Evolutionary conservation across 441 rosid species (phyloP), one percentile per base, ranked within the genome.

Genomic region (Populus hybrid): DNA sequence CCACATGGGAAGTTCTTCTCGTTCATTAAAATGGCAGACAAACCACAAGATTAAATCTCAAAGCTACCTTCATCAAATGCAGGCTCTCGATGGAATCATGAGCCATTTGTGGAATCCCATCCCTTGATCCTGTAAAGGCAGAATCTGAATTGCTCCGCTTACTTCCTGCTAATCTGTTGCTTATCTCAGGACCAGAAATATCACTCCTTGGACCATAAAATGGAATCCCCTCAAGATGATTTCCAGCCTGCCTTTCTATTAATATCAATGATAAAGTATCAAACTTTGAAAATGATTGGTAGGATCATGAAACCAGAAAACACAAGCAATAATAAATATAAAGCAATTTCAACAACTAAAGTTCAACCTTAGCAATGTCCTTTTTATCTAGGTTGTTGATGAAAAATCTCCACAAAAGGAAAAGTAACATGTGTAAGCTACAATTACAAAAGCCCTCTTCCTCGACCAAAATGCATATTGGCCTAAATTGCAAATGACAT

Each of bases 61-160:
- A 68, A 11, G 24, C 71, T 78, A 90, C 99, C 96, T 95, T 95
- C 88, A 92, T 86, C 88, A 92, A 84, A 79, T 88, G 98, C 78
- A 84, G 79, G 82, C 83, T 85, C 83, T 95, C 99, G 26, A 86
- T 87, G 9, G 88, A 90, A 23, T 90, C 94, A 80, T 84, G 93
- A 78, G 83, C 81, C 45, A 85, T 78, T 38, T 78, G 89, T 10
- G 80, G 80, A 76, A 81, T 50, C 68, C 81, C 83, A 24, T 88
- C 89, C 81, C 84, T 82, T 56, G 88, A 81, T 16, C 82, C 84
- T 2, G 71, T 76, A 75, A 92, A 92, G 12, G 85, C 86, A 26
- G 93, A 89, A 85, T 94, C 98, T 2, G 93, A 85, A 77, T 86
- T 89, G 75, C 95, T 91, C 71, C 97, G 90, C 86, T 95, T 95